These are phyloP conservation scores for Cordyceps fumosorosea DNA, from an alignment of 2,329 filamentous ascomycete species.

Conservation along the genomic window DNA sequence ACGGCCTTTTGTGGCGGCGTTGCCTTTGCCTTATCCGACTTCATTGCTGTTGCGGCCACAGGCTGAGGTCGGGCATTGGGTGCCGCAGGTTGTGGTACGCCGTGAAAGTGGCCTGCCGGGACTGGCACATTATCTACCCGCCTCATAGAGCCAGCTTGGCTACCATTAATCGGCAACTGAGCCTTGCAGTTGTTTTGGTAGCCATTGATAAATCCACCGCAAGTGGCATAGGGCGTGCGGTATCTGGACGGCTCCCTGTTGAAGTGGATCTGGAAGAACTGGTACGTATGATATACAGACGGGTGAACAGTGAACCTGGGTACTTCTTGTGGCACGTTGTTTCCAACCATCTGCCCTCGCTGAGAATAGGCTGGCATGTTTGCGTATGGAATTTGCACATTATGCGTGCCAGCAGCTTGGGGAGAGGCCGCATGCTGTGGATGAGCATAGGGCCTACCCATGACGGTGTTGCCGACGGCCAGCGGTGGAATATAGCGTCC, in stretches of 20 bases:
- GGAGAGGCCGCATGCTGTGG: not conserved
- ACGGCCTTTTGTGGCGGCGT: constrained; percentile 20
- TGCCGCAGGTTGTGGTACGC: not conserved
- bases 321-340: constrained; percentile 15
- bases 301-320: constrained; percentile 29
- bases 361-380: not conserved
- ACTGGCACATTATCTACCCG: not conserved
- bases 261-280: constrained; percentile 54
- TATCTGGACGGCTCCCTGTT: constrained; percentile 53
- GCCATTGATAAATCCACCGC: constrained; percentile 54
- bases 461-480: constrained; percentile 10
- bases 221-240: constrained; percentile 51
- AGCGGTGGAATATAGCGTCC: constrained; percentile 14
- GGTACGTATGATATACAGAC: constrained; percentile 46
- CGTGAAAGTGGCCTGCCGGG: not conserved
- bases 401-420: not conserved
- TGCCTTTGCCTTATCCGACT: constrained; percentile 20
- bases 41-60: constrained; percentile 11
- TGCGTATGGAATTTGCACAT: not conserved
- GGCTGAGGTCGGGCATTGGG: constrained; percentile 9
- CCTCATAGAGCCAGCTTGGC: constrained; percentile 21
- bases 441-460: constrained; percentile 44
- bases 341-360: not conserved
- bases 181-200: constrained; percentile 48
- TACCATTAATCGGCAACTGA: constrained; percentile 32